These are phyloP conservation scores for Debaryomycetaceae sp. DNA, from an alignment of 1,139 yeast species.

Conservation along the genomic window DNA sequence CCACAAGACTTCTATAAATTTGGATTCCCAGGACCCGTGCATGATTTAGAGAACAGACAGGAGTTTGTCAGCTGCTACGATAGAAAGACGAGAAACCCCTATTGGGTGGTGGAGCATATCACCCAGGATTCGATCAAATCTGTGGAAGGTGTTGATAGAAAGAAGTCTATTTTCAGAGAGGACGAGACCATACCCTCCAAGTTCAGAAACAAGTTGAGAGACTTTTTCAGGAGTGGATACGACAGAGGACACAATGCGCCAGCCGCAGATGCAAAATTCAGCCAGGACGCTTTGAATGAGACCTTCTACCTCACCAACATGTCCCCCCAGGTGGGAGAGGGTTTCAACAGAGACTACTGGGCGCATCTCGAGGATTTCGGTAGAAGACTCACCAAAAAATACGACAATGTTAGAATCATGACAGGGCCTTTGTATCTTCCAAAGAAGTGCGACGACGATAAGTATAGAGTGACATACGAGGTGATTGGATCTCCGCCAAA, in stretches of 20 bases:
- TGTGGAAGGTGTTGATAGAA: constrained; percentile 61
- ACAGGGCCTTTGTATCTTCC: constrained; percentile 96
- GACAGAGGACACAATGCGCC: constrained; percentile 98
- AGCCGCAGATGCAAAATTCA: constrained; percentile 93
- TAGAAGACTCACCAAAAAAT: constrained; percentile 66
- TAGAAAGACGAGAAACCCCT: constrained; percentile 81
- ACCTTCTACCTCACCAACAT: constrained; percentile 87
- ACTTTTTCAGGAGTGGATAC: constrained; percentile 91
- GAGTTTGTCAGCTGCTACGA: constrained; percentile 88
- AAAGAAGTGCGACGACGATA: constrained; percentile 63
- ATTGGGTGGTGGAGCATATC: constrained; percentile 86
- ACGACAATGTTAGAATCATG: constrained; percentile 73
- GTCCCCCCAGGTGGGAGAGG: constrained; percentile 97
- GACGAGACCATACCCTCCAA: constrained; percentile 78
- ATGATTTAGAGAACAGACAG: constrained; percentile 68
- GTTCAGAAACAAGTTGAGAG: constrained; percentile 73
- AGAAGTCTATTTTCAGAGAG: constrained; percentile 78
- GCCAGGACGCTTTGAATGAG: constrained; percentile 90
- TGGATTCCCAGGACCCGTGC: constrained; percentile 94
- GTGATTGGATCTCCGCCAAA: constrained; percentile 96
- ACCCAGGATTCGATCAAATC: constrained; percentile 65
- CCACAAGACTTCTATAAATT: constrained; percentile 80
- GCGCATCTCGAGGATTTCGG: constrained; percentile 92
- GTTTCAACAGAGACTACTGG: constrained; percentile 96
- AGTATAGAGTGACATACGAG: constrained; percentile 80